Evolutionary conservation across 2,329 filamentous ascomycete genomes (phyloP), one percentile per base, ranked within the genome.

Genomic region (Emericellopsis atlantica): DNA sequence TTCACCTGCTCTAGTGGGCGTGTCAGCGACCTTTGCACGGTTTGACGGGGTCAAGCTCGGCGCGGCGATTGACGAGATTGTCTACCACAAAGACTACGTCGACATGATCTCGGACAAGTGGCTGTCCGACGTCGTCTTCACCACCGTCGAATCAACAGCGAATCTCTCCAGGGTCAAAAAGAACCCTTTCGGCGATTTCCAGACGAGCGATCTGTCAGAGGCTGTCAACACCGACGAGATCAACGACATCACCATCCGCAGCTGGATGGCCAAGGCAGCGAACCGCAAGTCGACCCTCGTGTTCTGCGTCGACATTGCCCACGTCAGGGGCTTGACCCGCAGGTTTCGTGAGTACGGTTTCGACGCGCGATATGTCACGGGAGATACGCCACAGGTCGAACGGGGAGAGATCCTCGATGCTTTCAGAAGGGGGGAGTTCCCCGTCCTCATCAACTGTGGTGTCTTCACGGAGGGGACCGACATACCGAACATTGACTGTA

Each of bases 391-490:
- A 8, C 77, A 75, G 44, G 58, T 74, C n/a, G 69, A 81, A 40
- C 76, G 92, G 36, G 72, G 76, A 39, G 70, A 81, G 39, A 76
- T 76, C 1, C 69, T 98, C 2, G 79, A 85, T 26, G 76, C 75
- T 3, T 98, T 98, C 60, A 83, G 74, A 48, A 70, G 66, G 2
- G 74, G 79, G 7, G 74, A 88, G 35, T 96, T 85, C 46, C 86
- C 87, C 0, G 86, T 98, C 1, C 70, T 98, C 12, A 65, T 98
- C 40, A 98, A 98, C 56, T 96, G 92, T 54, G 89, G 89, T 8
- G 84, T 98, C 33, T 96, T 95, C 54, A 96, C 90, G 0, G 92
- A 98, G 64, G 92, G 92, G 2, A 98, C 92, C 1, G 92, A 98
- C 54, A 95, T 98, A 26, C 92, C 93, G 6, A 95, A 94, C 56